Conservation (phyloP, 139 green algal species). For the Micractinium sp. region DNA sequence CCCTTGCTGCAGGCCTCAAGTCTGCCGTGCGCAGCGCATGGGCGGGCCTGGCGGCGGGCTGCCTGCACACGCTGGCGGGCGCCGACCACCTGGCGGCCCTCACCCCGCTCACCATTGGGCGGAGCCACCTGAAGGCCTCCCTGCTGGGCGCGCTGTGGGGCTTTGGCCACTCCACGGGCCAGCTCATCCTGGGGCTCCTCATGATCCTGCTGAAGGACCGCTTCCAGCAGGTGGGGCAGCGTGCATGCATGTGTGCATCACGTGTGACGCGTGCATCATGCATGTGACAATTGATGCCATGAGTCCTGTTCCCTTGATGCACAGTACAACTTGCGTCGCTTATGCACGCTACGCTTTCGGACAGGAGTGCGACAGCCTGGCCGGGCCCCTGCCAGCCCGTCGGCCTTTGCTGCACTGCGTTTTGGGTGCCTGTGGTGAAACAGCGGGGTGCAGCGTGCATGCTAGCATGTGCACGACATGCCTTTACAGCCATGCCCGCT, state of each 20-base stretch:
- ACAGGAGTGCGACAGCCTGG: too few relatives aligned
- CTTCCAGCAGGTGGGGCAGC: constrained; percentile 39
- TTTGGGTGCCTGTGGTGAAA: neutral
- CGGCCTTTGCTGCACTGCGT: neutral
- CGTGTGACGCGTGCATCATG: too few relatives aligned
- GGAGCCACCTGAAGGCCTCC: constrained; percentile 71
- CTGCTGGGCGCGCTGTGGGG: constrained; percentile 97
- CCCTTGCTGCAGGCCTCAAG: constrained; percentile 6
- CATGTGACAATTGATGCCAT: too few relatives aligned
- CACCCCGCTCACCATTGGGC: constrained; percentile 94
- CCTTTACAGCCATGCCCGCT: too few relatives aligned
- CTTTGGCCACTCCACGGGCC: constrained; percentile 95
- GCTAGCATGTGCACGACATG: neutral
- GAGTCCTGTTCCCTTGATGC: too few relatives aligned
- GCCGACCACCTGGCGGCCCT: constrained; percentile 97
- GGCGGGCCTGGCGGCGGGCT: constrained; percentile 92
- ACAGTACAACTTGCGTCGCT: neutral
- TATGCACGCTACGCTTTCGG: neutral
- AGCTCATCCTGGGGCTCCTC: constrained; percentile 94
- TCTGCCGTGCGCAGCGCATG: constrained; percentile 59
- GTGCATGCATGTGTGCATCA: too few relatives aligned
- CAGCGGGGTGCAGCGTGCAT: neutral
- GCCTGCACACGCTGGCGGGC: constrained; percentile 95
- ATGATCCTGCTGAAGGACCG: constrained; percentile 87
- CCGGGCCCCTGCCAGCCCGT: too few relatives aligned